phyloP scores from a whole-genome alignment of 1,284 basidiomycete species.

The Schizophyllum commune region DNA sequence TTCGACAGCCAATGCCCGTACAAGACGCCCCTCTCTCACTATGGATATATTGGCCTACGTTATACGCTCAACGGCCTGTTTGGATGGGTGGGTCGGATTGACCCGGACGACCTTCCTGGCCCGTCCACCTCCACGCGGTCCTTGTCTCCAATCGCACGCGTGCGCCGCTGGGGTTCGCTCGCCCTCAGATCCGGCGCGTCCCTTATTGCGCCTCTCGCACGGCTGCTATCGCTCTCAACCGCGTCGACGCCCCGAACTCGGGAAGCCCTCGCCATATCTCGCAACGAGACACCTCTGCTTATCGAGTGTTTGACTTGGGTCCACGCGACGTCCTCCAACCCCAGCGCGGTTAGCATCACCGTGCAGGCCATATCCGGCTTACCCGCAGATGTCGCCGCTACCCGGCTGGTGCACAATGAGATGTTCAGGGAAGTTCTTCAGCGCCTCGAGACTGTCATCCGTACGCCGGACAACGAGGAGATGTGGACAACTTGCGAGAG shows the following conservation, averaged over 20 bases:
- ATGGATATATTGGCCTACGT: not conserved
- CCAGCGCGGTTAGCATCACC: not conserved
- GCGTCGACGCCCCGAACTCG: not conserved
- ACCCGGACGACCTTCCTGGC: not conserved
- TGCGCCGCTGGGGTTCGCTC: too few relatives aligned
- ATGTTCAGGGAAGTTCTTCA: not conserved
- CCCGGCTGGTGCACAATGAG: not conserved
- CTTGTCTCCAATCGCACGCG: too few relatives aligned
- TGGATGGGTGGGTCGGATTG: not conserved
- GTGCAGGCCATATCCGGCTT: not conserved
- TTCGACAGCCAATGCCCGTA: constrained; percentile 28
- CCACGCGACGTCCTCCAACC: not conserved
- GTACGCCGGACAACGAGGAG: too few relatives aligned
- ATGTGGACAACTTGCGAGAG: too few relatives aligned
- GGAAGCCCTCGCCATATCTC: not conserved
- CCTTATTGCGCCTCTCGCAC: not conserved
- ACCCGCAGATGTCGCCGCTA: not conserved
- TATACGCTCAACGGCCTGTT: not conserved
- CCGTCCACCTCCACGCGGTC: too few relatives aligned
- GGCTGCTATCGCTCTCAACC: not conserved
- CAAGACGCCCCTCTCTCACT: constrained; percentile 26
- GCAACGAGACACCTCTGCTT: not conserved
- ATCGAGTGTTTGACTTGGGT: not conserved
- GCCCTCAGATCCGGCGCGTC: not conserved
- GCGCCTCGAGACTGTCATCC: not conserved